Base-by-base conservation (phyloP, 306 rosid genomes). In the Nissolia schottii region DNA sequence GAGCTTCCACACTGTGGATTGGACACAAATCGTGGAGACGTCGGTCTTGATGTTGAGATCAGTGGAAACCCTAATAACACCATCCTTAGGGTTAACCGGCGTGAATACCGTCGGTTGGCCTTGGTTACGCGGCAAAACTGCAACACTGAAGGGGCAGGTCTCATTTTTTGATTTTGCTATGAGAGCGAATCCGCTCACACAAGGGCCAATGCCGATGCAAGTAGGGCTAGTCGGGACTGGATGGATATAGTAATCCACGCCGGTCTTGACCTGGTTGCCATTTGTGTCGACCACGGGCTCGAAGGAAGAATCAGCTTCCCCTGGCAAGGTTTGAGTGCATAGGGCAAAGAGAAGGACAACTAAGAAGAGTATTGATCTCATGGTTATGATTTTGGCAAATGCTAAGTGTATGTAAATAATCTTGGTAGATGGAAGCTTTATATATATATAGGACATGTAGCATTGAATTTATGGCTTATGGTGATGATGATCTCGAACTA, bases 41-140 rank as follows among this genome's bases (percentile, higher is more conserved):
- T n/a, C n/a, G n/a, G n/a, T n/a, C n/a, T 63, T 73, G 62, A 86
- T 77, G 80, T 89, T 89, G 3, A 79, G 64, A 62, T 86, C 89
- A 1, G 88, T 79, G 3, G 84, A 82, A 1, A 74, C 67, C 1
- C 69, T 58, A 45, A 89, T 70, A 1, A 79, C 77, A 1, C 84
- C 81, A 46, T 80, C 71, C 56, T 32, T 86, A 16, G 60, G 46
- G 23, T 82, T 62, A 57, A 75, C 78, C 0, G 89, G 91, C 0
- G 77, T 27, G 2, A 89, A 78, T 0, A 63, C 74, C 56, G 84
- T 28, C 0, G 85, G 58, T 0, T 61, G 73, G 14, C 91, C 88
- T 1, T 58, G 76, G 0, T 80, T 78, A 35, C 83, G 83, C 27
- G 77, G 85, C 24, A 88, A 88, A 10, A 64, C 79, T 3, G n/a